Conservation (phyloP, 2,329 filamentous ascomycete genomes). For the Ophiostoma perfectum region DNA sequence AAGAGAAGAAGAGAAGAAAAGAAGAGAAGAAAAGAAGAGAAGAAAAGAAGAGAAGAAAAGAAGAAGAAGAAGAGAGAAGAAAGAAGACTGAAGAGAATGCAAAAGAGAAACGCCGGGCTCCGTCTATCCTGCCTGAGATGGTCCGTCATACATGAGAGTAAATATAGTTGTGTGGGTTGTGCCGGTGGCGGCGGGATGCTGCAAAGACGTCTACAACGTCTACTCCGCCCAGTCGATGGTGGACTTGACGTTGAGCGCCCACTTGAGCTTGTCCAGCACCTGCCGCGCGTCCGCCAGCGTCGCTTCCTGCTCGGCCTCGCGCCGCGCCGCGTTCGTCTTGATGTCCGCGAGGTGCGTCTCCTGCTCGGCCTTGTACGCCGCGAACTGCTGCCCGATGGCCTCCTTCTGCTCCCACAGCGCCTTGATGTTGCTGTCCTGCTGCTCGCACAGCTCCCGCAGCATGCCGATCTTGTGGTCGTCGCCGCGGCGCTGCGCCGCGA, state of each 20-base stretch:
- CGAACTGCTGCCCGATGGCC: conserved; percentile 55
- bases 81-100: conserved; percentile 7
- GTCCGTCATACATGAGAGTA: conserved; percentile 18
- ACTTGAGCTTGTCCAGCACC: conserved; percentile 63
- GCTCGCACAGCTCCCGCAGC: conserved; percentile 64
- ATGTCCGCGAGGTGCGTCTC: conserved; percentile 56
- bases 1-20: too few species aligned
- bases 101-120: conserved; percentile 21
- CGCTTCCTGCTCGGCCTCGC: conserved; percentile 57
- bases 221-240: conserved; percentile 53
- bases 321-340: conserved; percentile 49
- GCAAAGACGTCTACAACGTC: background rate
- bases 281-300: conserved; percentile 54
- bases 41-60: background rate
- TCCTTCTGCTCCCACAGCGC: conserved; percentile 57
- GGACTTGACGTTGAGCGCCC: conserved; percentile 64
- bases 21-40: background rate
- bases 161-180: background rate
- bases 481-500: conserved; percentile 51
- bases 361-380: conserved; percentile 59
- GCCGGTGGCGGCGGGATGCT: background rate
- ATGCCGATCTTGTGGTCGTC: conserved; percentile 61
- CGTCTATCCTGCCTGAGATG: conserved; percentile 21
- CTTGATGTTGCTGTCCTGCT: conserved; percentile 64
- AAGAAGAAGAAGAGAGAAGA: background rate